Conservation (phyloP, 331 rosid species). For the Dryas integrifolia region DNA sequence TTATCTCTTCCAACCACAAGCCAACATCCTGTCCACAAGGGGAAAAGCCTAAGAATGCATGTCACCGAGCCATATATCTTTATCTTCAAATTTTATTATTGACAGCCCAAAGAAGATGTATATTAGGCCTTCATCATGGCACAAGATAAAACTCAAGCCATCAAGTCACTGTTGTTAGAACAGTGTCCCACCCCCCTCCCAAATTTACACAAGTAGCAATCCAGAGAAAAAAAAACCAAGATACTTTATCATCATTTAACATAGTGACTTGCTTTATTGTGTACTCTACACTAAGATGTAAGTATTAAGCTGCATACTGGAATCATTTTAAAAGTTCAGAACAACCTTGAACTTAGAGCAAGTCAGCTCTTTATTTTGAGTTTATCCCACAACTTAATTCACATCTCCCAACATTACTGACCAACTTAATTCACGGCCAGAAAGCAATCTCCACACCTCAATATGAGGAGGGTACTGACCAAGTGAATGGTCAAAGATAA, state of each 20-base stretch:
- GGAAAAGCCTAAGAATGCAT: conserved; percentile 21
- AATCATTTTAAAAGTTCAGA: background rate
- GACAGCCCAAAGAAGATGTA: background rate
- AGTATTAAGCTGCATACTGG: too few species aligned
- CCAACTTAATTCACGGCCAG: background rate
- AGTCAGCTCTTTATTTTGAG: background rate
- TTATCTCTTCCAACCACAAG: conserved; percentile 94
- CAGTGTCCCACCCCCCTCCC: background rate
- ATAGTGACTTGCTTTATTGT: too few species aligned
- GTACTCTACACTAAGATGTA: too few species aligned
- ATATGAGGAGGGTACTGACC: background rate
- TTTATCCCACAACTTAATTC: background rate
- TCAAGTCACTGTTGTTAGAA: background rate
- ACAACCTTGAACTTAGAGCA: background rate
- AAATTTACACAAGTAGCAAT: background rate
- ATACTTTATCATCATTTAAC: too few species aligned
- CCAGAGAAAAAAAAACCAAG: too few species aligned
- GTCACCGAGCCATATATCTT: conserved; percentile 1
- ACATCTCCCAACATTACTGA: background rate
- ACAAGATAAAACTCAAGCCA: conserved; percentile 1
- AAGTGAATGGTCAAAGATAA: background rate
- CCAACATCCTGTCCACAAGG: conserved; percentile 82
- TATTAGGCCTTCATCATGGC: background rate
- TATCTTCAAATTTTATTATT: background rate
- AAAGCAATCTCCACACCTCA: background rate